Evolutionary conservation across 192 early-diverging fungal genomes (phyloP), one percentile per base, ranked within the genome.

Genomic region (Backusella luteola): DNA sequence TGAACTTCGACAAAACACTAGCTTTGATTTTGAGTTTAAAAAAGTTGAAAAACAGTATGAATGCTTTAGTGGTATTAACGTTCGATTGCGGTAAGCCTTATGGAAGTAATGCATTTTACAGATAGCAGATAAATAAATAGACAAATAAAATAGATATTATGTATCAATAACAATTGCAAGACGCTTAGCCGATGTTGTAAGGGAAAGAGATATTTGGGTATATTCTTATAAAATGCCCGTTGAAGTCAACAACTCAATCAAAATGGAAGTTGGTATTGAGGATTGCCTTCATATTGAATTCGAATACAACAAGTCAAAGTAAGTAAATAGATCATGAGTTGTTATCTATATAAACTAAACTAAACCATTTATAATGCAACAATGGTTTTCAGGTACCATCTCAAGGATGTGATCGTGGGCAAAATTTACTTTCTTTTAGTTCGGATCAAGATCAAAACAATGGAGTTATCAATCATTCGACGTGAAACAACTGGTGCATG

Each of bases 221-320:
- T 94, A 99, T 76, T 96, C 94, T 29, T 99, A 99, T 83, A 90
- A 91, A 53, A 92, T 97, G 89, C 96, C 96, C 14, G 89, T 95
- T 14, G 94, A 96, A 71, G 87, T 92, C 63, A 97, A 98, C 87
- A 93, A 92, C 82, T 94, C 95, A 1, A 98, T 99, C 84, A 97
- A 98, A 83, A 99, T 99, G 98, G 98, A 99, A 80, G 97, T 99
- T 63, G 98, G 98, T 23, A 99, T 99, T 76, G 98, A 99, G 78
- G 98, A 99, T 80, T 97, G 96, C 77, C 83, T 99, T 70, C 98
- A 99, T 77, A 99, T 99, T 80, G 98, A 99, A 79, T 99, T 99
- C 69, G 98, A 99, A 88, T 99, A 99, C 85, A 99, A 99, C 89
- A 99, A 97, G 82, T 95, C 93, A 69, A 97, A 93, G 93, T 99